Conservation (phyloP, 441 rosid species). For the Gossypium laxum region DNA sequence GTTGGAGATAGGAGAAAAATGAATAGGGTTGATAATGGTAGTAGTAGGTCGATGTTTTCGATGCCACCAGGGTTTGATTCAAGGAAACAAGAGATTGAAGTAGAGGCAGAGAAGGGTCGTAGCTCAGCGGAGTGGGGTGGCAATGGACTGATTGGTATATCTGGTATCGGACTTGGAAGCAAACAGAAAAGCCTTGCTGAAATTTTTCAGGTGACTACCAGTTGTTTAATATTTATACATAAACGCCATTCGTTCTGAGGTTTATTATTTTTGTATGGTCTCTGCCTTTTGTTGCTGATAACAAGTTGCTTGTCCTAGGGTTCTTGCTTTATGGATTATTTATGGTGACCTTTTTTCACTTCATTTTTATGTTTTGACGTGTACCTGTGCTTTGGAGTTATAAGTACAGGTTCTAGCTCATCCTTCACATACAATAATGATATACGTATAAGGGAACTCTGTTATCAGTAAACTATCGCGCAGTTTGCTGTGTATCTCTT, state of each 20-base stretch:
- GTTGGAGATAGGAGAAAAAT: conserved; percentile 71
- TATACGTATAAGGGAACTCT: neutral
- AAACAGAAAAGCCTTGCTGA: conserved; percentile 79
- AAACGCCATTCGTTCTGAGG: neutral
- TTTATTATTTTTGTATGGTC: neutral
- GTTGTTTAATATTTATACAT: neutral
- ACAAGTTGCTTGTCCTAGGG: neutral
- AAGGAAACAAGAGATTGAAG: conserved; percentile 44
- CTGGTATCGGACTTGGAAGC: conserved; percentile 59
- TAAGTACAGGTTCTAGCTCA: neutral
- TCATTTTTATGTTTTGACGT: neutral
- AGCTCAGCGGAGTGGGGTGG: conserved; percentile 64
- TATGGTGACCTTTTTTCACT: neutral
- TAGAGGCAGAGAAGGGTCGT: conserved; percentile 30
- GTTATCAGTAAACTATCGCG: neutral
- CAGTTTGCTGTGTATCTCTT: neutral
- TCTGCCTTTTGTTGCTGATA: conserved; percentile 6
- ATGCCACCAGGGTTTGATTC: conserved; percentile 80
- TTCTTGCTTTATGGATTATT: neutral
- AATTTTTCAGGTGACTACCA: conserved; percentile 66
- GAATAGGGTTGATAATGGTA: conserved; percentile 34
- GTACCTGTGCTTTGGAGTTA: conserved; percentile 1
- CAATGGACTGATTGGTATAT: conserved; percentile 76
- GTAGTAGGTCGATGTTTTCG: conserved; percentile 46
- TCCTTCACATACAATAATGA: neutral